These are phyloP conservation scores for Fragosphaeria purpurea DNA, from an alignment of 2,329 filamentous ascomycete genomes.

Conservation along the genomic window DNA sequence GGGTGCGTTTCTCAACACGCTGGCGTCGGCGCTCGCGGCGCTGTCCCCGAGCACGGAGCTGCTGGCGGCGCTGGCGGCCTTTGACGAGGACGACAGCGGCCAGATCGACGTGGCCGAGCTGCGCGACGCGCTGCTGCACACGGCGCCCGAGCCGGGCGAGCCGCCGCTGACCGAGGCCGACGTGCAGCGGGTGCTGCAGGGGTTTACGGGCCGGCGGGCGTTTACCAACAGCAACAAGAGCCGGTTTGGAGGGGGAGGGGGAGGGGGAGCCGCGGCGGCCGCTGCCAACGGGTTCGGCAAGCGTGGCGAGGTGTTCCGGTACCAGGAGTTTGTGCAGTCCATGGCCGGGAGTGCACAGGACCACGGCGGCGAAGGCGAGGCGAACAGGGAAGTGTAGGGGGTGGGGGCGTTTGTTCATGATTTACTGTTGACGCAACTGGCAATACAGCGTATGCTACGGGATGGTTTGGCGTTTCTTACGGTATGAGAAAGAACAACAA, in stretches of 20 bases:
- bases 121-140: constrained; percentile 72
- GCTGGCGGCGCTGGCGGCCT: constrained; percentile 82
- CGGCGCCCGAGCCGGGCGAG: constrained; percentile 64
- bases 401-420: too few species aligned
- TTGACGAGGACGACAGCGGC: constrained; percentile 91
- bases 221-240: constrained; percentile 61
- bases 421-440: too few species aligned
- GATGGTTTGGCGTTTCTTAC: too few species aligned
- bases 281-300: constrained; percentile 38
- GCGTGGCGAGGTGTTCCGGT: constrained; percentile 82
- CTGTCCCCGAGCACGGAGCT: constrained; percentile 74
- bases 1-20: constrained; percentile 72
- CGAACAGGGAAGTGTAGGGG: neutral
- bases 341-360: constrained; percentile 40
- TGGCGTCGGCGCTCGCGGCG: constrained; percentile 63
- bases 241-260: constrained; percentile 5
- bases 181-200: constrained; percentile 77
- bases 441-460: too few species aligned
- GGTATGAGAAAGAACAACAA: too few species aligned
- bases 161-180: constrained; percentile 57
- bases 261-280: constrained; percentile 14
- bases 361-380: constrained; percentile 12
- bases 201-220: constrained; percentile 73
- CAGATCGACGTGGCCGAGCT: constrained; percentile 80
- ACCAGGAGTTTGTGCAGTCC: constrained; percentile 79